Evolutionary conservation across 2,329 filamentous ascomycete species (phyloP).

Genomic region (Lasiodiplodia gonubiensis): DNA sequence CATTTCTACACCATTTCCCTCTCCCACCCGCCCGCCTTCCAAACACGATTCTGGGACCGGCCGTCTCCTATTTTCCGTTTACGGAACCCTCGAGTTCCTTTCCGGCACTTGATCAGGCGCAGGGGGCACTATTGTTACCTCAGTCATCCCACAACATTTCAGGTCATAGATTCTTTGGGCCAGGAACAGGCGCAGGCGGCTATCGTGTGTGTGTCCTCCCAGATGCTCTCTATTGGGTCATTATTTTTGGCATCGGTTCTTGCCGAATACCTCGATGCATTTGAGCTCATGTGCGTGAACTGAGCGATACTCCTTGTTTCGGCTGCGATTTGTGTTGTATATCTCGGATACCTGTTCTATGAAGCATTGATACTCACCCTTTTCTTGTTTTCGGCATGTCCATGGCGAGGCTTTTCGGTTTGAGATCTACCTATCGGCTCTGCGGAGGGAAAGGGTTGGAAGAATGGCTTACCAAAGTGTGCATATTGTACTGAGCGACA

Average conservation of each 20-base stretch:
- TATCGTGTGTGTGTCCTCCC: background rate
- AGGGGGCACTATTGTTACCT: background rate
- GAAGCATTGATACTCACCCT: background rate
- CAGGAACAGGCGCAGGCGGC: background rate
- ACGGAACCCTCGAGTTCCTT: background rate
- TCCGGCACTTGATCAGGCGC: background rate
- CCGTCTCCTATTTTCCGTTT: background rate
- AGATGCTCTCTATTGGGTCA: background rate
- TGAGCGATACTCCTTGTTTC: background rate
- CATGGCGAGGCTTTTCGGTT: background rate
- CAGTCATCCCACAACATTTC: background rate
- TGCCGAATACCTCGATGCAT: background rate
- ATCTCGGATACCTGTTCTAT: background rate
- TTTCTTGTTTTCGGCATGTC: background rate
- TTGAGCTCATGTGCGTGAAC: background rate
- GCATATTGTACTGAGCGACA: background rate
- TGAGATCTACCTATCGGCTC: background rate
- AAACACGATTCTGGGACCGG: background rate
- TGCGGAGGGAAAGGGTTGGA: background rate
- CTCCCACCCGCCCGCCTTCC: background rate
- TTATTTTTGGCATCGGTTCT: background rate
- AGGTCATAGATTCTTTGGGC: background rate
- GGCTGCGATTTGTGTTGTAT: background rate
- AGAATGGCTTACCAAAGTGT: background rate
- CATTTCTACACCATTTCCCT: background rate